Conservation (phyloP, 371 early-diverging fungal species). For the Lichtheimia ornata region DNA sequence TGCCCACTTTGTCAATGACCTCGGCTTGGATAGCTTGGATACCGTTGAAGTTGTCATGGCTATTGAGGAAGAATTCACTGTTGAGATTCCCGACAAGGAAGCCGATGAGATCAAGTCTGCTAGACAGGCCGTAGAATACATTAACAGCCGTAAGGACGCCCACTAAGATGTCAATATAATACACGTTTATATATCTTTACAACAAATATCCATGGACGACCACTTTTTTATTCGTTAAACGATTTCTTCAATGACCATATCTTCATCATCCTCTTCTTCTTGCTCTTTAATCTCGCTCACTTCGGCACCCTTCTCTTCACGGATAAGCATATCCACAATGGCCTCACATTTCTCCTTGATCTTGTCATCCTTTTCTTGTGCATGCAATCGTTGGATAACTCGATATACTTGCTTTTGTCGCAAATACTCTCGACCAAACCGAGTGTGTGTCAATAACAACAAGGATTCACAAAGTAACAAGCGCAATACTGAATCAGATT, state of each 20-base stretch:
- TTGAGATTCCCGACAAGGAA: conserved; percentile 96
- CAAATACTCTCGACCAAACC: conserved; percentile 76
- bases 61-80: conserved; percentile 97
- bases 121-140: conserved; percentile 87
- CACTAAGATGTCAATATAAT: conserved; percentile 52
- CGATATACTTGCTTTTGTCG: conserved; percentile 85
- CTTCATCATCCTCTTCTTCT: conserved; percentile 51
- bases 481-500: conserved; percentile 77
- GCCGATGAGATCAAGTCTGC: conserved; percentile 94
- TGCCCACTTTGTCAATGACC: conserved; percentile 90
- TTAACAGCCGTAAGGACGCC: conserved; percentile 76
- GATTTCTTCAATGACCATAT: conserved; percentile 60
- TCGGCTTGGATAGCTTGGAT: conserved; percentile 94
- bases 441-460: conserved; percentile 76
- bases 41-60: conserved; percentile 98
- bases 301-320: conserved; percentile 72
- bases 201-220: neutral
- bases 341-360: conserved; percentile 72
- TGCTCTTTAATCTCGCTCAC: conserved; percentile 25
- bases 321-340: conserved; percentile 84
- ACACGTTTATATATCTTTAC: neutral
- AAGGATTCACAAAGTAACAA: conserved; percentile 76
- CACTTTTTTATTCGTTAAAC: conserved; percentile 25
- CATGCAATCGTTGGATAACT: conserved; percentile 82
- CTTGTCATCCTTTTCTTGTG: conserved; percentile 65